Percentiles rank a stretch among this genome's conserved stretches.
phyloP scores from a whole-genome alignment of 1,284 basidiomycete species.

The Prillingera fragicola region DNA sequence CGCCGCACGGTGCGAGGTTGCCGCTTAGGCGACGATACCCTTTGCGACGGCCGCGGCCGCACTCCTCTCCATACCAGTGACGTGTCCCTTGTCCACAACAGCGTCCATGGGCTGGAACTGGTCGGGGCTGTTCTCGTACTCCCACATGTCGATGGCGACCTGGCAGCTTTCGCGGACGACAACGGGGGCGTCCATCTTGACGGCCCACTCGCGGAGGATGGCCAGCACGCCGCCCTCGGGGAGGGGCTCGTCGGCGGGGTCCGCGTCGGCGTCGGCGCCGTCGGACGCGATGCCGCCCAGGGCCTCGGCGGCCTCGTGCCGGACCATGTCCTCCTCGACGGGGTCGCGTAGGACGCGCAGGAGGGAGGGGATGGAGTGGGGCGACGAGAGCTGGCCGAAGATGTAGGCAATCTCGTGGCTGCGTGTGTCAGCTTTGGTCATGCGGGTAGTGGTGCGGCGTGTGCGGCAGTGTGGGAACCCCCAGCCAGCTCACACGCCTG shows the following conservation, averaged over 20 bases:
- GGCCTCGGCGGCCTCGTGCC: slow-evolving; percentile 98
- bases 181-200: slow-evolving; percentile 67
- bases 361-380: slow-evolving; percentile 80
- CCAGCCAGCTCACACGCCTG: no score
- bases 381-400: slow-evolving; percentile 89
- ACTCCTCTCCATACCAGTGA: slow-evolving; percentile 47
- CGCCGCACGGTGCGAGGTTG: no score
- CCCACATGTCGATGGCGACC: slow-evolving; percentile 96
- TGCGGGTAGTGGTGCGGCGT: no score
- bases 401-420: slow-evolving; percentile 98
- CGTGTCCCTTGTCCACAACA: slow-evolving; percentile 36
- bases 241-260: slow-evolving; percentile 32
- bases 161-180: slow-evolving; percentile 96
- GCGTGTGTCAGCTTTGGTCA: not conserved
- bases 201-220: slow-evolving; percentile 79
- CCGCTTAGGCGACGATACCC: slow-evolving; percentile 21
- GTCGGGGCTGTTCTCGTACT: slow-evolving; percentile 79
- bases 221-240: slow-evolving; percentile 62
- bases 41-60: slow-evolving; percentile 38
- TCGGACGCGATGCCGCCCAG: slow-evolving; percentile 92
- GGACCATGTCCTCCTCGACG: slow-evolving; percentile 90
- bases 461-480: no score
- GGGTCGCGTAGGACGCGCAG: slow-evolving; percentile 67
- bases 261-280: slow-evolving; percentile 47
- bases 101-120: slow-evolving; percentile 79